phyloP scores from a whole-genome alignment of 169 alveolate species.

The Neospora caninum region DNA sequence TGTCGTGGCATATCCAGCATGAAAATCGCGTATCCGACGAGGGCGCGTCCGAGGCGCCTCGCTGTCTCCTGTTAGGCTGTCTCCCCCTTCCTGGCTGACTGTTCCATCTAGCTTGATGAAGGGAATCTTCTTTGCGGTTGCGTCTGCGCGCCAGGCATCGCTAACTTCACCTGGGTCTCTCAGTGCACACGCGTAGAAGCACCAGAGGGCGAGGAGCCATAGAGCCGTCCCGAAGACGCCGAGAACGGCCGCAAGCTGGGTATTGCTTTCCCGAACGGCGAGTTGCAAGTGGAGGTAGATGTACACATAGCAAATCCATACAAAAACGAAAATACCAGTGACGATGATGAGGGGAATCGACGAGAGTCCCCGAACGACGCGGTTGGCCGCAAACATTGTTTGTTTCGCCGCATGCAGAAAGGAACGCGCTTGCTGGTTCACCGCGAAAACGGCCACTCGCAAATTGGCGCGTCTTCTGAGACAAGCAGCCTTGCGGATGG shows the following conservation, averaged over 20 bases:
- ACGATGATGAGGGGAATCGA: not conserved
- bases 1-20: not conserved
- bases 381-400: constrained; percentile 9
- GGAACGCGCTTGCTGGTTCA: not conserved
- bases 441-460: not conserved
- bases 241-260: not conserved
- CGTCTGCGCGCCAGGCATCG: constrained; percentile 1
- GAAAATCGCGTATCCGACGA: not conserved
- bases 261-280: not conserved
- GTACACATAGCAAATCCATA: not conserved
- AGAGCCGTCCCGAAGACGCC: not conserved
- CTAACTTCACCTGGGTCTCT: not conserved
- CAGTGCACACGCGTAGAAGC: constrained; percentile 11
- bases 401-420: not conserved
- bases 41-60: not conserved
- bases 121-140: not conserved
- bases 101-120: not conserved
- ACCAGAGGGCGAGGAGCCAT: constrained; percentile 27
- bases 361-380: constrained; percentile 12
- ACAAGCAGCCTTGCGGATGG: not conserved
- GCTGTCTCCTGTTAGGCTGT: not conserved
- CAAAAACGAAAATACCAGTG: not conserved
- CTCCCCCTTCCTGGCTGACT: not conserved
- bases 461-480: not conserved
- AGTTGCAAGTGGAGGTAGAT: not conserved